phyloP scores from a whole-genome alignment of 2,329 filamentous ascomycete genomes.

The Achaetomium macrosporum region DNA sequence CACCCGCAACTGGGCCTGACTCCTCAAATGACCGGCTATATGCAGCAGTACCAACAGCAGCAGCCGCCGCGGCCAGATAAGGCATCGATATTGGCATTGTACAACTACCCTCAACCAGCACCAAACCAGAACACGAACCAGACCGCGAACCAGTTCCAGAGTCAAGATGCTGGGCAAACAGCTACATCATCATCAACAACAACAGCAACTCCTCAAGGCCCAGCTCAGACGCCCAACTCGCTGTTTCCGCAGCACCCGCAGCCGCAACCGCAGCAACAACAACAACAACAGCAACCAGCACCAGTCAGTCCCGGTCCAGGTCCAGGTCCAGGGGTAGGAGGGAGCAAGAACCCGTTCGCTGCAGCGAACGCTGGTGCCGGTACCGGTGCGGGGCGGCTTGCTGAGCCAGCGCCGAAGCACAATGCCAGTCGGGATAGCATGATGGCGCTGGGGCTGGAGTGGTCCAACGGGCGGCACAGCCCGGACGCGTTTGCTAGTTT shows the following conservation, averaged over 20 bases:
- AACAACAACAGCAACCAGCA: conserved; percentile 20
- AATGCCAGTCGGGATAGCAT: conserved; percentile 67
- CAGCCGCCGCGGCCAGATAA: conserved; percentile 55
- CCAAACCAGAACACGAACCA: conserved; percentile 12
- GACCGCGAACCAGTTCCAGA: conserved; percentile 9
- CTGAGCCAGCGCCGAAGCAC: conserved; percentile 21
- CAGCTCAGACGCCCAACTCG: conserved; percentile 13
- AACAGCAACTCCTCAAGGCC: background rate
- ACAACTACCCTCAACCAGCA: conserved; percentile 45
- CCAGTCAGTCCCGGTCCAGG: conserved; percentile 19
- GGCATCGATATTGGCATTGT: conserved; percentile 69
- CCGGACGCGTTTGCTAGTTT: conserved; percentile 75
- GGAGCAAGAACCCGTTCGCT: conserved; percentile 54
- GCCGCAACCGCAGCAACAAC: conserved; percentile 21
- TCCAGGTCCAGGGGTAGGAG: conserved; percentile 26
- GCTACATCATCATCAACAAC: too few species aligned
- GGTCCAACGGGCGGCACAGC: conserved; percentile 66
- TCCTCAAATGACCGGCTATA: conserved; percentile 17
- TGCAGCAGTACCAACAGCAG: conserved; percentile 17
- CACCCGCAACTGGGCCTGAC: conserved; percentile 16
- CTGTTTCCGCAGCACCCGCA: conserved; percentile 13
- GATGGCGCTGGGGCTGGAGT: conserved; percentile 58
- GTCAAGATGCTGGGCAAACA: background rate
- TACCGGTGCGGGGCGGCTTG: conserved; percentile 23
- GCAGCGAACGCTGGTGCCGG: conserved; percentile 25